Evolutionary conservation across 2,329 filamentous ascomycete genomes (phyloP), one percentile per base, ranked within the genome.

Genomic region (Parascedosporium putredinis): DNA sequence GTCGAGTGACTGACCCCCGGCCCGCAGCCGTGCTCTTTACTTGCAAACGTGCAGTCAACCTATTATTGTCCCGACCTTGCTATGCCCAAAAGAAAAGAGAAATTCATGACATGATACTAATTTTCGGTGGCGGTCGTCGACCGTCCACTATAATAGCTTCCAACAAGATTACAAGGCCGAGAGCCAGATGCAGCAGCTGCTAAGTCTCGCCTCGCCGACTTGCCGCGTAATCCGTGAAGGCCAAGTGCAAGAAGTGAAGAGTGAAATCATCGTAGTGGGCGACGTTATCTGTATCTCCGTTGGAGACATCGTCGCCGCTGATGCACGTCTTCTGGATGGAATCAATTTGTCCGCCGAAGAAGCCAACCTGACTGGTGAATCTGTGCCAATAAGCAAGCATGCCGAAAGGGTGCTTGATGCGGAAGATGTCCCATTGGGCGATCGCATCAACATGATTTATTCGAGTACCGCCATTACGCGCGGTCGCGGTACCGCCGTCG

Each of bases 311-410:
- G 73, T 86, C 31, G 82, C 84, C 4, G 84, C 83, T 29, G 84
- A 88, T 64, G 67, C 86, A 46, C 75, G 82, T 54, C 67, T 82
- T 18, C 64, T 83, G 53, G 74, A 83, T 54, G 78, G 76, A 51
- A 79, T 88, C 66, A 90, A 90, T 63, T 68, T 88, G 52, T 84
- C 83, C 46, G 84, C 83, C 55, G 86, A 94, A 53, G 84, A 88
- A 64, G 82, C 84, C 10, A 73, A 86, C 52, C 74, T 88, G 34
- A 88, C 84, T 12, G 84, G 84, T 54, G 84, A 88, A 67, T 85
- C 84, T 31, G 64, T 84, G 5, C 80, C 84, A 52, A 81, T 84
- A 50, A 77, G 72, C 70, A 83, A 88, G 67, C 71, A 78, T 57
- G 68, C 78, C n/a, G 72, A 79, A 31, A 69, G 65, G 42, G 65